These are phyloP conservation scores for Termitomyces eurrhizus DNA, from an alignment of 768 basidiomycete species.

Conservation along the genomic window DNA sequence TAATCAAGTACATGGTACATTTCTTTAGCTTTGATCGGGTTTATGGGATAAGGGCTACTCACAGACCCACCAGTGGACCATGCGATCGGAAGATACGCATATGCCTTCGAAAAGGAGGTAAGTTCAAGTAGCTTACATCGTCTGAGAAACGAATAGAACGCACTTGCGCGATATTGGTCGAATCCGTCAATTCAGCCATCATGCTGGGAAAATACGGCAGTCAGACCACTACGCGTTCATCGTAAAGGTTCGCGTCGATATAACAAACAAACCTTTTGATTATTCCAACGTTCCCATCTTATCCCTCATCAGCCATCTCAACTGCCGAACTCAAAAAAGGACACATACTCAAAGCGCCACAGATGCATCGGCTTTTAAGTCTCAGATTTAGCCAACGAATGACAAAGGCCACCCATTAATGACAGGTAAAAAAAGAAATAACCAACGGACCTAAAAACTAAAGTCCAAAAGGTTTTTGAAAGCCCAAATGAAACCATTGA, in stretches of 20 bases:
- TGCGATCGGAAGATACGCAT: constrained; percentile 59
- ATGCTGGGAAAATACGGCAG: constrained; percentile 35
- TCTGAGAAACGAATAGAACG: constrained; percentile 6
- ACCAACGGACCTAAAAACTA: not conserved
- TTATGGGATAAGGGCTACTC: not conserved
- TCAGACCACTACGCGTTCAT: not conserved
- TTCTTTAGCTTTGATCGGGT: not conserved
- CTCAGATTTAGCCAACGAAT: not conserved
- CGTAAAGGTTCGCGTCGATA: not conserved
- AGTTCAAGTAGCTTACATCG: not conserved
- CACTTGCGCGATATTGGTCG: constrained; percentile 63
- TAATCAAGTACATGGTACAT: not conserved
- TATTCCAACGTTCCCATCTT: not conserved
- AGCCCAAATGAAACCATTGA: constrained; percentile 71
- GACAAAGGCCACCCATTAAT: not conserved
- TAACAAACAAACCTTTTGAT: not conserved
- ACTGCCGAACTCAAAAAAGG: not conserved
- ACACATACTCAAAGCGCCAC: not conserved
- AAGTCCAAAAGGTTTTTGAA: not conserved
- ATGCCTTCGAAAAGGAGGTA: constrained; percentile 33
- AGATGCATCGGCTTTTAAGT: not conserved
- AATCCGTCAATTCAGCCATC: constrained; percentile 71
- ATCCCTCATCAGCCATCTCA: not conserved
- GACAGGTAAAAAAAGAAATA: too few species aligned
- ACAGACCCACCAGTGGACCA: constrained; percentile 27